Percentiles rank a stretch among this genome's conserved stretches.
Evolutionary conservation across 2,329 filamentous ascomycete genomes (phyloP).

Genomic region (Rugonectria rugulosa): DNA sequence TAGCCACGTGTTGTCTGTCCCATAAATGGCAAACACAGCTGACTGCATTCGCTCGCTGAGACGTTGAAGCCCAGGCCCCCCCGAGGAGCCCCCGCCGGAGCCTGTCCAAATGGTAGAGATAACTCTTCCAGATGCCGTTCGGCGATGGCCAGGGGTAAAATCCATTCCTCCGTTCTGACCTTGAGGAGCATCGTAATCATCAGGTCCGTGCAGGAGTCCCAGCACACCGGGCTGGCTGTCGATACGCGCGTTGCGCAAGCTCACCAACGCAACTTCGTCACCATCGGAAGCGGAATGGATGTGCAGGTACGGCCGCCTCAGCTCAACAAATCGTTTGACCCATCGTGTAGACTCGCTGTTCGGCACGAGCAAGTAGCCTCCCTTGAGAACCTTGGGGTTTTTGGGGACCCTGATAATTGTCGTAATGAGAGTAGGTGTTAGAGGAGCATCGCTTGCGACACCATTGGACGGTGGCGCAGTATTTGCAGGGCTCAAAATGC

Average conservation of each 20-base stretch:
- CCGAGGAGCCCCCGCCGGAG: constrained; percentile 42
- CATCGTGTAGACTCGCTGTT: constrained; percentile 83
- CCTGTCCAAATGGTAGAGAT: constrained; percentile 65
- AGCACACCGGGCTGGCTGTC: constrained; percentile 92
- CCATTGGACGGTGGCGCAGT: constrained; percentile 75
- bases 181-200: constrained; percentile 46
- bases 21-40: constrained; percentile 93
- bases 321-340: constrained; percentile 92
- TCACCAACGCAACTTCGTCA: constrained; percentile 89
- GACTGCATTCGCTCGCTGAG: constrained; percentile 67
- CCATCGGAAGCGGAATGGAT: constrained; percentile 85
- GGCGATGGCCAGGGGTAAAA: constrained; percentile 56
- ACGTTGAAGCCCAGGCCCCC: constrained; percentile 54
- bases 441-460: constrained; percentile 53
- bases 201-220: constrained; percentile 69
- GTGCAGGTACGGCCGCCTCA: constrained; percentile 90
- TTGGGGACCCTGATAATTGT: constrained; percentile 81
- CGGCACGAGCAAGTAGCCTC: constrained; percentile 86
- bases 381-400: constrained; percentile 82
- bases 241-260: constrained; percentile 86
- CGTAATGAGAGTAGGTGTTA: constrained; percentile 72
- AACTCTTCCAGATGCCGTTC: constrained; percentile 59
- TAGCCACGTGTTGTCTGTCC: constrained; percentile 91
- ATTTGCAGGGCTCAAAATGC: constrained; percentile 66
- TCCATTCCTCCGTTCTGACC: constrained; percentile 44